Conservation (phyloP, 192 early-diverging fungal species). For the Funneliformis geosporum region DNA sequence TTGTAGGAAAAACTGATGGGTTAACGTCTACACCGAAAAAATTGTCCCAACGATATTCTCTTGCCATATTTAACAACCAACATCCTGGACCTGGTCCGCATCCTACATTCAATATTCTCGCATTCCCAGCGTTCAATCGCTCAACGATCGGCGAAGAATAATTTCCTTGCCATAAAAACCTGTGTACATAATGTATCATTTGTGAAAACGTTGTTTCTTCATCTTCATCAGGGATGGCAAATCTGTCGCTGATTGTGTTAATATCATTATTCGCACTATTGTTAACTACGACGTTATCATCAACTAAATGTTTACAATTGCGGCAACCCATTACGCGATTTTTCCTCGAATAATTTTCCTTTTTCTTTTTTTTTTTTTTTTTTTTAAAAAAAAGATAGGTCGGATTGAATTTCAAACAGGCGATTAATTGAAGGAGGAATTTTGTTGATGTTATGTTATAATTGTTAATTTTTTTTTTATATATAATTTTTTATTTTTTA, state of each 20-base stretch:
- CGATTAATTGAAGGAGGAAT: too few relatives aligned
- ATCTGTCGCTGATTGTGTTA: not conserved
- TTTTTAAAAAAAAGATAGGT: too few relatives aligned
- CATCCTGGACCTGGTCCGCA: constrained; percentile 38
- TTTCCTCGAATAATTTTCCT: too few relatives aligned
- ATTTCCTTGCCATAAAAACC: constrained; percentile 15
- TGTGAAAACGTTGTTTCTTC: not conserved
- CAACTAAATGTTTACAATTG: not conserved
- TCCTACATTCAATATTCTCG: constrained; percentile 1
- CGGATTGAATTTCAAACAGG: too few relatives aligned
- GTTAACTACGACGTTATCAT: not conserved
- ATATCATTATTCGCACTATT: not conserved
- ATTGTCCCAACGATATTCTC: constrained; percentile 26
- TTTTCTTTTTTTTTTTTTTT: too few relatives aligned
- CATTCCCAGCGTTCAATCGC: not conserved
- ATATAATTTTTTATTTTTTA: too few relatives aligned
- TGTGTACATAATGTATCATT: not conserved
- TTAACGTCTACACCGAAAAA: constrained; percentile 35
- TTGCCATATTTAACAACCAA: constrained; percentile 42
- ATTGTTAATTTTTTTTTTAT: too few relatives aligned
- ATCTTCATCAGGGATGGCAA: not conserved
- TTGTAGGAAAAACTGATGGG: not conserved
- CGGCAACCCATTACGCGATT: not conserved
- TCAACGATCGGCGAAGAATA: not conserved
- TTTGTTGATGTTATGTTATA: too few relatives aligned